phyloP scores from a whole-genome alignment of 2,329 filamentous ascomycete genomes.

The Ceratocystis lukuohia region DNA sequence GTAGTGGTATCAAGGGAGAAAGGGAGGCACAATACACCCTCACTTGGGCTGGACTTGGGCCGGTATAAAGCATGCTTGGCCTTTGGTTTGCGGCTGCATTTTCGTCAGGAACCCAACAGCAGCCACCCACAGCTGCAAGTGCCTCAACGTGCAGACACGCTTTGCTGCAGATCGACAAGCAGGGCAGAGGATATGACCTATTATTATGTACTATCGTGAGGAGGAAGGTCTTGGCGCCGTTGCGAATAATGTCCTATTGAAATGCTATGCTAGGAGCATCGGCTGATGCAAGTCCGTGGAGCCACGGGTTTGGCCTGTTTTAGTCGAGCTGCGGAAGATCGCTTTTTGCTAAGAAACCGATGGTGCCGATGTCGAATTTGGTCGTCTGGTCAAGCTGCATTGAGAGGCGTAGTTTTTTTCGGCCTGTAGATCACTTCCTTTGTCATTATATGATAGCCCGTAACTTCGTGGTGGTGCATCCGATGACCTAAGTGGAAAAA shows the following conservation, averaged over 20 bases:
- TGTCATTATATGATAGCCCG: not conserved
- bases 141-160: not conserved
- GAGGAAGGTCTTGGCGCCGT: not conserved
- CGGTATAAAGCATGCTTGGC: not conserved
- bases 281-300: not conserved
- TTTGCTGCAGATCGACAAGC: conserved; percentile 6
- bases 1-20: not conserved
- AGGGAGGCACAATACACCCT: not conserved
- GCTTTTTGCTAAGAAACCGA: not conserved
- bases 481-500: not conserved
- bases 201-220: not conserved
- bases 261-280: not conserved
- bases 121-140: not conserved
- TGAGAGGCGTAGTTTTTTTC: not conserved
- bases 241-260: not conserved
- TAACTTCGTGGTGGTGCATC: not conserved
- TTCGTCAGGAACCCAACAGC: conserved; percentile 3
- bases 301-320: not conserved
- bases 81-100: not conserved
- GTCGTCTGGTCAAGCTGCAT: not conserved
- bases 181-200: not conserved
- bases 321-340: not conserved
- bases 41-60: not conserved
- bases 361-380: not conserved
- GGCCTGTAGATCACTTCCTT: conserved; percentile 1